phyloP scores from a whole-genome alignment of 108 stramenopile genomes.

The Pseudonitzschia pungens region DNA sequence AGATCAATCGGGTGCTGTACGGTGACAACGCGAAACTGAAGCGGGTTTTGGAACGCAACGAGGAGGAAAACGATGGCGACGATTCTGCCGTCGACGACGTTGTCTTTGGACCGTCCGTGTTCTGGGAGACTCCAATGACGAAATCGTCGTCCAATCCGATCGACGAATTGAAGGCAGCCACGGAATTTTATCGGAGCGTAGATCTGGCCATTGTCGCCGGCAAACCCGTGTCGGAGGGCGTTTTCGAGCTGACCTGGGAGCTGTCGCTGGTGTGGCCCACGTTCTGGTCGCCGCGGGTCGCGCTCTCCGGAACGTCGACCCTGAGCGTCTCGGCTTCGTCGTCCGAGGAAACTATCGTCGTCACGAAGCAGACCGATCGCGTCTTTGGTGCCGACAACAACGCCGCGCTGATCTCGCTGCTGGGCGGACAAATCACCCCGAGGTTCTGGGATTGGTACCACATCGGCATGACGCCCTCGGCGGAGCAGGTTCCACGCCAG shows the following conservation, averaged over 20 bases:
- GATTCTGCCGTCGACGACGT: conserved; percentile 28
- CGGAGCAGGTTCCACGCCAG: conserved; percentile 53
- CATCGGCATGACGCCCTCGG: conserved; percentile 84
- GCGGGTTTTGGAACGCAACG: neutral
- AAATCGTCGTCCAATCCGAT: conserved; percentile 38
- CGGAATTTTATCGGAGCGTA: conserved; percentile 60
- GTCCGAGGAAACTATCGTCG: too few relatives aligned
- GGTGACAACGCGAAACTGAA: conserved; percentile 12
- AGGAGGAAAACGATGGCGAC: conserved; percentile 2
- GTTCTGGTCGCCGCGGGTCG: conserved; percentile 70
- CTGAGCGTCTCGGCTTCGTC: too few relatives aligned
- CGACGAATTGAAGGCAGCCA: conserved; percentile 49
- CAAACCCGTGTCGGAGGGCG: conserved; percentile 28
- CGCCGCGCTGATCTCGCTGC: conserved; percentile 34
- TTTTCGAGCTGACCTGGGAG: conserved; percentile 63
- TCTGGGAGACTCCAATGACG: conserved; percentile 61
- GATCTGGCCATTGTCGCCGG: conserved; percentile 72
- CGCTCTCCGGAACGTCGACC: conserved; percentile 59
- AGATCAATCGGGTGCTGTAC: conserved; percentile 61
- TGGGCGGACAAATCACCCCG: conserved; percentile 58
- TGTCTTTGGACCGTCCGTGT: conserved; percentile 20
- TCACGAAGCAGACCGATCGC: conserved; percentile 58
- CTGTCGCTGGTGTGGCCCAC: conserved; percentile 77
- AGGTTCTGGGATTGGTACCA: conserved; percentile 89
- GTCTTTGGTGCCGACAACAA: conserved; percentile 39